A percentile compares a stretch with the other conserved stretches of the same genome.
These are phyloP conservation scores for Gossypium longicalyx DNA, from an alignment of 345 rosid species.

Conservation along the genomic window DNA sequence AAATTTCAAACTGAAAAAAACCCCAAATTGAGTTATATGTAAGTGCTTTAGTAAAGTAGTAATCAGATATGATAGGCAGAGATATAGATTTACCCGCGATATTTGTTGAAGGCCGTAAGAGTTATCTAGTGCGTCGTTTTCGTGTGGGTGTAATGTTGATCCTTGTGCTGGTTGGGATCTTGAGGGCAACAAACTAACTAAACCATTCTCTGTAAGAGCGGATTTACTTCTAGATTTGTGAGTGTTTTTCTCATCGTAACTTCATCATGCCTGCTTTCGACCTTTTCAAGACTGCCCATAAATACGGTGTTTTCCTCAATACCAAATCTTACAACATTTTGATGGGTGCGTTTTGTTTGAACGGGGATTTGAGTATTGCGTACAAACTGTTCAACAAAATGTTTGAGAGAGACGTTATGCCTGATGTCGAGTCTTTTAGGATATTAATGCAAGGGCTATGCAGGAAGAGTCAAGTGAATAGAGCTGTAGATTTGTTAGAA, in stretches of 20 bases:
- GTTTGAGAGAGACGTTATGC: conserved; percentile 65
- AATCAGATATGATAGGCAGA: background rate
- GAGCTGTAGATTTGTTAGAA: conserved; percentile 63
- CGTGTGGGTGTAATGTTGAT: conserved; percentile 36
- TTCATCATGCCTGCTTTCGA: conserved; percentile 59
- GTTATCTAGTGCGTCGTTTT: conserved; percentile 53
- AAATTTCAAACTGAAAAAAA: conserved; percentile 76
- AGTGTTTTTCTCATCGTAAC: conserved; percentile 46
- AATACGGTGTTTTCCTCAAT: conserved; percentile 51
- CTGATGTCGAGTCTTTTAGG: conserved; percentile 69
- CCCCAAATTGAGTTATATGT: conserved; percentile 16
- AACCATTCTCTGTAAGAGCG: conserved; percentile 46
- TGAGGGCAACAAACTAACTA: conserved; percentile 46
- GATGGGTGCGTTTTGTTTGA: conserved; percentile 64
- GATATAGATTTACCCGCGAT: conserved; percentile 53
- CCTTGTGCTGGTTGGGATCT: conserved; percentile 43
- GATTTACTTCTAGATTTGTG: conserved; percentile 63
- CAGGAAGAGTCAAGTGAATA: conserved; percentile 75
- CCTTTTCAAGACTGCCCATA: conserved; percentile 54
- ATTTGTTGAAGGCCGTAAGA: conserved; percentile 61
- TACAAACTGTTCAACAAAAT: conserved; percentile 83
- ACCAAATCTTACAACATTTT: conserved; percentile 65
- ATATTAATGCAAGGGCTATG: conserved; percentile 80
- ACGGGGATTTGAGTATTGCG: conserved; percentile 64
- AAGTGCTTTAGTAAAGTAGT: background rate